These are phyloP conservation scores for Lipomyces mesembrius DNA, from an alignment of 805 yeast genomes.

Conservation along the genomic window DNA sequence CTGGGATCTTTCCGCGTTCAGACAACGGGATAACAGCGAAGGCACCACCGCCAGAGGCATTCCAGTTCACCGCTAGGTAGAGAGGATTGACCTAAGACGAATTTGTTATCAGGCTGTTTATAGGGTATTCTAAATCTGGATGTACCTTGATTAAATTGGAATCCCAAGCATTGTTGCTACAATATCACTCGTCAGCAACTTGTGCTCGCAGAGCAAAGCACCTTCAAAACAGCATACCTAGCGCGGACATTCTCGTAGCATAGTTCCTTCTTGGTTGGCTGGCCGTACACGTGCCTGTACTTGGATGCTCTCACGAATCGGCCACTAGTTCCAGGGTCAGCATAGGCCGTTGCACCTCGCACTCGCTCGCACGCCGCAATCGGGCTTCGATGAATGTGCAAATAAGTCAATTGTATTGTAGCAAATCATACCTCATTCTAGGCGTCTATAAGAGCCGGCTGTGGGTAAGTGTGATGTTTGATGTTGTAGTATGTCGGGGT, in stretches of 20 bases:
- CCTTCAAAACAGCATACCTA: constrained; percentile 39
- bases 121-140: constrained; percentile 13
- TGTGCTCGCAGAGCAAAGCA: not conserved
- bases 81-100: constrained; percentile 67
- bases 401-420: not conserved
- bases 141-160: constrained; percentile 74
- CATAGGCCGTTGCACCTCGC: not conserved
- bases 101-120: constrained; percentile 7
- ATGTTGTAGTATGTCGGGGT: not conserved
- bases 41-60: constrained; percentile 96
- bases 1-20: constrained; percentile 93
- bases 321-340: constrained; percentile 41
- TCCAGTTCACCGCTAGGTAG: constrained; percentile 87
- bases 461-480: not conserved
- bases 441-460: not conserved
- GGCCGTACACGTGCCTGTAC: constrained; percentile 95
- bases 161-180: constrained; percentile 95
- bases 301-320: constrained; percentile 95
- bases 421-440: not conserved
- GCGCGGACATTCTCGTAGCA: constrained; percentile 67
- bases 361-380: not conserved
- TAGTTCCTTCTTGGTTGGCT: constrained; percentile 71
- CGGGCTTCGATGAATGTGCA: not conserved
- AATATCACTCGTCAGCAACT: not conserved
- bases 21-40: constrained; percentile 87